Conservation (phyloP, 139 green algal species). For the Gonium pectorale region DNA sequence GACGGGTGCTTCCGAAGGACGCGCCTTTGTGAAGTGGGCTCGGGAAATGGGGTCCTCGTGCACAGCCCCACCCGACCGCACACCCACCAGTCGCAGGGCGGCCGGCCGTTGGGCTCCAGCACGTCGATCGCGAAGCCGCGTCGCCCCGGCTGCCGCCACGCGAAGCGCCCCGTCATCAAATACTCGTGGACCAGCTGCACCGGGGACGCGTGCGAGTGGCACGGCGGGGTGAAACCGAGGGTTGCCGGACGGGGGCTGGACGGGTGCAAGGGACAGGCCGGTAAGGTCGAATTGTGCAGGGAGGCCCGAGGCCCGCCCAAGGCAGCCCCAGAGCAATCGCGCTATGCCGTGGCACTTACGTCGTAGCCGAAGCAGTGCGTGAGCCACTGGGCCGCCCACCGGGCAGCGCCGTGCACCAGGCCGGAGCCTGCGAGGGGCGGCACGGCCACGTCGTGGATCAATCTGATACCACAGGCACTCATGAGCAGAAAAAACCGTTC, state of each 20-base stretch:
- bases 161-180: conserved; percentile 52
- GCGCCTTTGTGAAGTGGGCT: no score
- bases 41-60: no score
- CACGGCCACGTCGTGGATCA: no score
- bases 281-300: neutral
- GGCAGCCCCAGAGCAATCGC: no score
- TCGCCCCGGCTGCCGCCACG: conserved; percentile 54
- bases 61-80: neutral
- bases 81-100: conserved; percentile 49
- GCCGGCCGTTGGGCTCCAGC: conserved; percentile 17
- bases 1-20: no score
- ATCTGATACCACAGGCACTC: no score
- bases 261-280: neutral
- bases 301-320: no score
- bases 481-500: no score
- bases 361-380: conserved; percentile 57
- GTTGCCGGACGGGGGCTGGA: no score
- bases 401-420: neutral
- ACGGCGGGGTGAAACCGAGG: no score
- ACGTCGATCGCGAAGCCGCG: conserved; percentile 23
- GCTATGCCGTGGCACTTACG: no score
- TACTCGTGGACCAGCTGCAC: conserved; percentile 55
- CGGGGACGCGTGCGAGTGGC: no score
- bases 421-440: conserved; percentile 5
- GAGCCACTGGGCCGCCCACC: conserved; percentile 24